Evolutionary conservation across 192 early-diverging fungal genomes (phyloP).

Genomic region (Coemansia sp.): DNA sequence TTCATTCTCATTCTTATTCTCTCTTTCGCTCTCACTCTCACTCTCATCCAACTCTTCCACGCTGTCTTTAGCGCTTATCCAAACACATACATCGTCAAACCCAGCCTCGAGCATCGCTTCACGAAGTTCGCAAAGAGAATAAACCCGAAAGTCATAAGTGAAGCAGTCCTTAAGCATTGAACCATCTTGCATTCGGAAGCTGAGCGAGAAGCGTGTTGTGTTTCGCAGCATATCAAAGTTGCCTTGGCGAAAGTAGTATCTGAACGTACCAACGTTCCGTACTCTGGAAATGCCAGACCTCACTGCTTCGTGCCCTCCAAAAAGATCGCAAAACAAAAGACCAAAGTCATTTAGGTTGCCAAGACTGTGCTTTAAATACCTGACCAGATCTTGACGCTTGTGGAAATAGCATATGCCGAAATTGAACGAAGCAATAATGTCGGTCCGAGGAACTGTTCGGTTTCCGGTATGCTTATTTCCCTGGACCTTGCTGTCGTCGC

Average conservation of each 20-base stretch:
- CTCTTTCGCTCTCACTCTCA: not conserved
- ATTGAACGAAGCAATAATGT: slow-evolving; percentile 54
- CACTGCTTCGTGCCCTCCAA: slow-evolving; percentile 40
- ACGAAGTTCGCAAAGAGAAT: slow-evolving; percentile 46
- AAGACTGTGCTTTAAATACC: slow-evolving; percentile 36
- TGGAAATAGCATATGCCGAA: slow-evolving; percentile 50
- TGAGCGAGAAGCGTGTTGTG: slow-evolving; percentile 29
- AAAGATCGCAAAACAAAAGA: slow-evolving; percentile 51
- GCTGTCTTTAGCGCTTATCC: slow-evolving; percentile 21
- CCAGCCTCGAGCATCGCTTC: slow-evolving; percentile 60
- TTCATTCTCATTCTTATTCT: not conserved
- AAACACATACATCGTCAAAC: slow-evolving; percentile 41
- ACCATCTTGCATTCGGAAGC: slow-evolving; percentile 52
- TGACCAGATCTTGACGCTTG: slow-evolving; percentile 35
- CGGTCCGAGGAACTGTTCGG: slow-evolving; percentile 23
- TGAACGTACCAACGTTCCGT: slow-evolving; percentile 21
- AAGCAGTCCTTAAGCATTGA: slow-evolving; percentile 48
- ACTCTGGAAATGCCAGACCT: slow-evolving; percentile 9
- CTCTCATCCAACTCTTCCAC: not conserved
- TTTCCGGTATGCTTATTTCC: not conserved
- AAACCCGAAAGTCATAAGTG: slow-evolving; percentile 47
- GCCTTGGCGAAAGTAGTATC: slow-evolving; percentile 49
- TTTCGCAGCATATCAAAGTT: slow-evolving; percentile 36
- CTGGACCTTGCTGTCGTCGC: not conserved
- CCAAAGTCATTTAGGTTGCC: slow-evolving; percentile 36